Evolutionary conservation across 2,329 filamentous ascomycete species (phyloP), one percentile per base, ranked within the genome.

Genomic region (Ophiostoma australiae): DNA sequence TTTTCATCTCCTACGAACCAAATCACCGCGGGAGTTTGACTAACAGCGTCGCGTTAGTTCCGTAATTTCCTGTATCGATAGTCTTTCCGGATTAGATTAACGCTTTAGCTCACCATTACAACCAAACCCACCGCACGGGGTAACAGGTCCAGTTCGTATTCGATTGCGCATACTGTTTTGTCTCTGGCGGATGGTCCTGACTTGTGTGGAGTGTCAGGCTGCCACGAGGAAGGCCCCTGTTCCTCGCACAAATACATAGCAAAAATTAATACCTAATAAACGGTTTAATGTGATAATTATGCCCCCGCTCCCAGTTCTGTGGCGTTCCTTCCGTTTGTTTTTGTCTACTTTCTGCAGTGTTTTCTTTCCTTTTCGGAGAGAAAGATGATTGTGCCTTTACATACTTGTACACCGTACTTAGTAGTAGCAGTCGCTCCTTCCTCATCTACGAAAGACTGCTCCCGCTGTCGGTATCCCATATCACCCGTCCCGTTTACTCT

Each of bases 171-270:
- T n/a, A n/a, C n/a, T 20, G 6, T 48, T 48, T 48, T 48, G 11
- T 48, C 10, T 48, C 17, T 48, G 4, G 7, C 44, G 4, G n/a
- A 20, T 41, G 44, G 23, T 27, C 7, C 58, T 20, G 58, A 17
- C 17, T 5, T 63, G 27, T 63, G 58, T 33, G 58, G 58, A 35
- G 27, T 58, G 1, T 5, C 44, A 1, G 10, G 23, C 58, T 63
- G 58, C 58, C 58, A 63, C 58, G 58, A 63, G 58, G 58, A 35
- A 63, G 52, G 15, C 58, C 27, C 58, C 58, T 63, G 58, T 33
- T 27, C 27, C 58, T 31, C 58, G n/a, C n/a, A n/a, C n/a, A n/a
- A n/a, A n/a, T n/a, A n/a, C n/a, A n/a, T 61, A 1, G 33, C 27
- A 23, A 37, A 37, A 10, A 41, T 13, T 48, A n/a, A 20, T 3